phyloP scores from a whole-genome alignment of 768 basidiomycete species.

The Auriscalpium orientale region DNA sequence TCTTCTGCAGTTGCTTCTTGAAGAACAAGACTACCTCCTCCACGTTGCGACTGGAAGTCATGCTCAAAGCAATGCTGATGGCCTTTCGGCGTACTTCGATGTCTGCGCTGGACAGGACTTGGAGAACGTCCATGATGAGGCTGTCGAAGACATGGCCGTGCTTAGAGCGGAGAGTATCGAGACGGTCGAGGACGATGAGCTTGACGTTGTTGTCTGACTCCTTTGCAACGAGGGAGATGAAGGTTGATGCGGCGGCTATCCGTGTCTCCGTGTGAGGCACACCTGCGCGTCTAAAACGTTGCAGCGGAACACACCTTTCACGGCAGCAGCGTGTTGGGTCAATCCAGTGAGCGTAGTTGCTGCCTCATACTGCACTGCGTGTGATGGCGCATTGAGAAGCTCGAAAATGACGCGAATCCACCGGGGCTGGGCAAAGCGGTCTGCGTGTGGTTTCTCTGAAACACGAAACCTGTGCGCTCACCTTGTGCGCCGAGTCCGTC shows the following conservation, averaged over 20 bases:
- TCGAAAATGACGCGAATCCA: constrained; percentile 95
- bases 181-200: constrained; percentile 89
- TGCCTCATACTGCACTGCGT: constrained; percentile 96
- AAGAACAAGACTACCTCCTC: constrained; percentile 95
- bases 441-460: background rate
- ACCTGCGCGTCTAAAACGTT: too few relatives aligned
- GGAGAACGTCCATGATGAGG: constrained; percentile 92
- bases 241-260: constrained; percentile 78
- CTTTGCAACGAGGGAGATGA: constrained; percentile 85
- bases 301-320: constrained; percentile 59
- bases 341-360: constrained; percentile 90
- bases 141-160: constrained; percentile 87
- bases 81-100: constrained; percentile 96
- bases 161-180: constrained; percentile 72
- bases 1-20: constrained; percentile 95
- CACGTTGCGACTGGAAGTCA: constrained; percentile 91
- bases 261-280: too few relatives aligned
- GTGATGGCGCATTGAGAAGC: constrained; percentile 79
- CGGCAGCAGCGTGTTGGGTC: constrained; percentile 91
- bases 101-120: constrained; percentile 85
- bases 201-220: constrained; percentile 99
- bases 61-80: constrained; percentile 79
- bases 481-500: constrained; percentile 73
- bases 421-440: constrained; percentile 47
- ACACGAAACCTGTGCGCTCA: constrained; percentile 30